Base-by-base conservation (phyloP, 371 early-diverging fungal genomes). In the Phascolomyces articulosus region DNA sequence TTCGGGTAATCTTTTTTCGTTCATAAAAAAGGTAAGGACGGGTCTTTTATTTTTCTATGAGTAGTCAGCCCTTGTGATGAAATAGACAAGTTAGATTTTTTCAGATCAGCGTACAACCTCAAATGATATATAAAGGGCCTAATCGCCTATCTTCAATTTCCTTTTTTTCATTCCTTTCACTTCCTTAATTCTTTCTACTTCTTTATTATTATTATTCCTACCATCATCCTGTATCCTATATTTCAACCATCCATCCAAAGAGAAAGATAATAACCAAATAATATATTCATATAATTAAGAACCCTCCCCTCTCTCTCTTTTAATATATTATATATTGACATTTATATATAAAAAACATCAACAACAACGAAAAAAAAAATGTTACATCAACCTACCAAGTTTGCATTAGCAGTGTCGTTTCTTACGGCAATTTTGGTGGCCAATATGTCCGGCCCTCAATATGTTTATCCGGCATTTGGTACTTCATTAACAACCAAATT, bases 361-460 rank as follows among this genome's bases (percentile, higher is more conserved):
- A 21, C 63, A 38, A 38, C 38, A n/a, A n/a, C n/a, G n/a, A 38
- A 38, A 13, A 38, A 44, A 18, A 51, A 24, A 24, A 63, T 65
- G 66, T 20, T 56, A 8, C 27, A 55, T 7, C 62, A 24, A 24
- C 55, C 60, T 3, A 62, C 49, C 4, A 34, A n/a, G 24, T 28
- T 63, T 21, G 29, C 55, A 34, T 65, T 55, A 23, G 55, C 61
- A 1, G 11, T 67, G 13, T 73, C 73, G 28, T 81, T 78, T 63
- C 20, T 73, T 18, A 67, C 67, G 31, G 78, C 81, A 38, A 55
- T 78, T 16, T 28, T 78, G 15, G 74, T 75, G 20, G 78, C 81
- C 55, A 78, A 74, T 55, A 71, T 81, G 51, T 75, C 78, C 40
- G 81, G 81, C 2, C 78, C 81, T 21, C 81, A 81, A 65, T 81